phyloP scores from a whole-genome alignment of 495 filamentous ascomycete genomes.

The Aeminium ludgeri region DNA sequence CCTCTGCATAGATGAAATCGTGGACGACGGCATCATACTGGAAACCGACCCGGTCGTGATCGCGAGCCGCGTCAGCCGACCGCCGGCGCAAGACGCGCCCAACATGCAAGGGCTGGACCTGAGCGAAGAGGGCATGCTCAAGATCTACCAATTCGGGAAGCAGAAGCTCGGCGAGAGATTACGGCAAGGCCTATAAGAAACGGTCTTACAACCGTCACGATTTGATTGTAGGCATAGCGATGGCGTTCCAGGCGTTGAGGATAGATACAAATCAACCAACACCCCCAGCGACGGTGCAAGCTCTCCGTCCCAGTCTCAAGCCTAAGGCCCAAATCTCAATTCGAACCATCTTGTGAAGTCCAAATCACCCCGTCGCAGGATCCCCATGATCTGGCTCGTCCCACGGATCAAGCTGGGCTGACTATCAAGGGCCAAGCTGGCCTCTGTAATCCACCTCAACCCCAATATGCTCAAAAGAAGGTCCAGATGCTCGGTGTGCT shows the following conservation, averaged over 20 bases:
- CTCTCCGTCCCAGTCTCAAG: too few relatives aligned
- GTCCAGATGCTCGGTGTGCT: too few relatives aligned
- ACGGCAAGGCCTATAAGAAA: conserved; percentile 50
- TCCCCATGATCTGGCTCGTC: too few relatives aligned
- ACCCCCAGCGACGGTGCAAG: too few relatives aligned
- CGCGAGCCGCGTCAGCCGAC: conserved; percentile 72
- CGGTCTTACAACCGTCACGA: background rate
- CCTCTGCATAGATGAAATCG: conserved; percentile 85
- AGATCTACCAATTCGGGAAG: conserved; percentile 90
- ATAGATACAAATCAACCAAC: background rate
- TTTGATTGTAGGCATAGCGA: conserved; percentile 2
- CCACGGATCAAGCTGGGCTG: too few relatives aligned
- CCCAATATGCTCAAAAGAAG: too few relatives aligned
- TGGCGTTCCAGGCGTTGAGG: conserved; percentile 1
- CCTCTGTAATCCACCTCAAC: too few relatives aligned
- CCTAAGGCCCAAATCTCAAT: too few relatives aligned
- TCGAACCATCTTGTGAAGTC: too few relatives aligned
- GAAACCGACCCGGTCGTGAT: conserved; percentile 93
- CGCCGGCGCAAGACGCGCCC: conserved; percentile 76
- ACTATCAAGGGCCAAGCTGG: too few relatives aligned
- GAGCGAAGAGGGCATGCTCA: conserved; percentile 87
- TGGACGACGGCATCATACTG: conserved; percentile 91
- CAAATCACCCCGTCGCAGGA: too few relatives aligned
- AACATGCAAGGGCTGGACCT: conserved; percentile 87
- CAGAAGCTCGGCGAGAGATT: conserved; percentile 78